Evolutionary conservation across 73 alveolate genomes (phyloP), one percentile per base, ranked within the genome.

Genomic region (Durusdinium trenchii): DNA sequence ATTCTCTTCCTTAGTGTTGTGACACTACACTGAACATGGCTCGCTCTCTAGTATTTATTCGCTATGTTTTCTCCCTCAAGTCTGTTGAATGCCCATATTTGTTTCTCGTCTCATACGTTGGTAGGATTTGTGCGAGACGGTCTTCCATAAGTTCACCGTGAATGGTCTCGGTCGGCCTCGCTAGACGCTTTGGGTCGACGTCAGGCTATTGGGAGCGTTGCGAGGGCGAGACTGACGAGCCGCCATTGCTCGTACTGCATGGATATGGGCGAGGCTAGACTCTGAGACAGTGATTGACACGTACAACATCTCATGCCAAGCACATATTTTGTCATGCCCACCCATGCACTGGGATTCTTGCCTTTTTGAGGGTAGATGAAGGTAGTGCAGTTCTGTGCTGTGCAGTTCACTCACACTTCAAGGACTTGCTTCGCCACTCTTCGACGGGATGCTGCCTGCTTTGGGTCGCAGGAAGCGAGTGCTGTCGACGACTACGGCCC

Each of bases 371-470:
- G 23, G 32, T 57, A 23, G 12, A 60, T 23, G n/a, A 23, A 60
- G 18, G 73, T 23, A 60, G 30, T 23, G 30, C 73, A 60, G n/a
- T 2, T 2, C 54, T 40, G 38, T 5, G n/a, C 42, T 36, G 35
- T 38, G 85, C 85, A 38, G 40, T 30, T 6, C 54, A 48, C 9
- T 6, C 38, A 20, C 78, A 42, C 42, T 14, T 38, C 26, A 23
- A 89, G 96, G 96, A 47, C 71, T 89, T 14, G 96, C 96, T 12
- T 89, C 96, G 40, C 96, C 96, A 36, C 96, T 89, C 52, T 89
- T 89, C 16, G 96, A 89, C 20, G 82, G 23, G 51, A n/a, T 89
- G 96, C 61, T 89, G 71, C 96, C 96, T 20, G 83, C 86, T 16
- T 48, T 89, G 54, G 69, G 67, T 4, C 85, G 96, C 54, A 89